A percentile compares a stretch with the other conserved stretches of the same genome.
Conservation (phyloP, 371 early-diverging fungal species). For the Saksenaea vasiformis region DNA sequence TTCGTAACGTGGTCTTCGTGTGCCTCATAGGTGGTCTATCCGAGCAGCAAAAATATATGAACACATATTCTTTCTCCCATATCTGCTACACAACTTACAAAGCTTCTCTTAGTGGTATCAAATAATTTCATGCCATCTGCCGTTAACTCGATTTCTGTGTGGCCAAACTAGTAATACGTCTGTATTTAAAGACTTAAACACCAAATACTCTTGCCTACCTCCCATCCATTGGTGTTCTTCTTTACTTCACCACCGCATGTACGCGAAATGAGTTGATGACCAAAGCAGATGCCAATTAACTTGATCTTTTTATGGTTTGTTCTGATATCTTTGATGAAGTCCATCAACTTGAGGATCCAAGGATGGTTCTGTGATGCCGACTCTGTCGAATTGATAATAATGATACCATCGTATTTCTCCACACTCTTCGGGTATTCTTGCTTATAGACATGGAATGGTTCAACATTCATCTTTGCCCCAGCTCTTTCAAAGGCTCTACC, state of each 20-base stretch:
- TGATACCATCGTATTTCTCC: constrained; percentile 26
- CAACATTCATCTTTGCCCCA: not conserved
- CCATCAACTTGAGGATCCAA: constrained; percentile 61
- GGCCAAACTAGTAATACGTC: constrained; percentile 37
- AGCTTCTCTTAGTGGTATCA: constrained; percentile 19
- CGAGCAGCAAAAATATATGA: not conserved
- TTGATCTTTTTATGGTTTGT: constrained; percentile 21
- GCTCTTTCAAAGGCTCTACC: not conserved
- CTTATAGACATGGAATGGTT: constrained; percentile 1
- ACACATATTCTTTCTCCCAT: not conserved
- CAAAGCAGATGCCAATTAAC: constrained; percentile 72
- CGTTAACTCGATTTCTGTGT: constrained; percentile 35
- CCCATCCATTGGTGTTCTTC: constrained; percentile 66
- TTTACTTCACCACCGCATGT: constrained; percentile 61
- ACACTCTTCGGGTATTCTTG: constrained; percentile 16
- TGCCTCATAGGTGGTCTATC: constrained; percentile 47
- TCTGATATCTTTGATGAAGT: constrained; percentile 40
- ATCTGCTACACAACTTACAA: constrained; percentile 19
- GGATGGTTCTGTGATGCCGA: constrained; percentile 49
- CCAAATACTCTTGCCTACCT: constrained; percentile 40
- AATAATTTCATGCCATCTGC: constrained; percentile 41
- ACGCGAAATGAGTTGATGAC: constrained; percentile 73
- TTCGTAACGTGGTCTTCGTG: constrained; percentile 56
- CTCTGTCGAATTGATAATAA: constrained; percentile 28
- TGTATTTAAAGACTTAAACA: constrained; percentile 11